Base-by-base conservation (phyloP, 139 green algal species). In the Diplosphaera chodatii region DNA sequence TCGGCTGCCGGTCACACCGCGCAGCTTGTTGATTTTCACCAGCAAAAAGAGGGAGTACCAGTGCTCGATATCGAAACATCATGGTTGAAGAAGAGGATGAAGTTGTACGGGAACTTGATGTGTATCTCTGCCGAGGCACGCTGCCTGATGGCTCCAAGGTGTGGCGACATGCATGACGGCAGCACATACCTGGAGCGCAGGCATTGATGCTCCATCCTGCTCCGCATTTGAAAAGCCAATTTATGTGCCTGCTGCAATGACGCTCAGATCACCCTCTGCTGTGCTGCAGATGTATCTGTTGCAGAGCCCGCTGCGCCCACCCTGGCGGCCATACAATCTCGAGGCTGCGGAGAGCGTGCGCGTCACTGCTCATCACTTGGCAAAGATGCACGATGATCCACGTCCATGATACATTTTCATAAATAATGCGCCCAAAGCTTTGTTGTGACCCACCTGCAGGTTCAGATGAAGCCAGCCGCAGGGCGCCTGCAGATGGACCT, bases 251-350 rank as follows among this genome's bases (percentile, higher is more conserved):
- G n/a, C n/a, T n/a, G n/a, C n/a, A n/a, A n/a, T n/a, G n/a, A n/a
- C n/a, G n/a, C n/a, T n/a, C n/a, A n/a, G n/a, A n/a, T n/a, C n/a
- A 32, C 59, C 32, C 28, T 28, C 25, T 32, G 32, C 15, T 64
- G 22, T 4, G 28, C 66, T 78, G 64, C 84, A 94, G 78, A 75
- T 93, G 25, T 86, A 84, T 37, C 66, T 97, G 33, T 76, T 97
- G 27, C 88, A 96, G 74, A 89, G 90, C 67, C 92, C 92, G 1
- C 70, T 97, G 70, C 76, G 92, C 1, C 81, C 86, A 0, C 72
- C 82, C 37, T 93, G 89, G 87, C 81, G 87, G 1, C 83, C 91
- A 0, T 96, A 96, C 67, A 77, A 88, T 13, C 71, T 84, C 15
- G 73, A 85, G 32, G 67, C 83, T 3, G 68, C 74, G 4, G 68